Evolutionary conservation across 345 rosid genomes (phyloP), one percentile per base, ranked within the genome.

Genomic region (Lepidium sativum): DNA sequence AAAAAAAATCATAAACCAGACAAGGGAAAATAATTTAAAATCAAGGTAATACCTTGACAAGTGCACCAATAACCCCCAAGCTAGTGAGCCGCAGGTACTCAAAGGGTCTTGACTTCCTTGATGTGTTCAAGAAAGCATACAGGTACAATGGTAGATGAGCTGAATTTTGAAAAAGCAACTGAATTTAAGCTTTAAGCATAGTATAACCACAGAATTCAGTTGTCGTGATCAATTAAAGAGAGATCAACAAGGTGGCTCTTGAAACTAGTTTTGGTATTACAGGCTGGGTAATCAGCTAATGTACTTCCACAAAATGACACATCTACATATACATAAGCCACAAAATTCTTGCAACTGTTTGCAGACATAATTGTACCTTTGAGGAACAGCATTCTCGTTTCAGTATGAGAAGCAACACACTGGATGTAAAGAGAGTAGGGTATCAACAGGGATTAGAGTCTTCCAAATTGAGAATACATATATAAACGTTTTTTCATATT

Each of bases 21-120:
- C 0, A 23, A 29, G 4, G 25, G 11, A 21, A n/a, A 38, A 5
- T 51, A 50, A 31, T 10, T 38, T 4, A 48, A 9, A 32, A 50
- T 17, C 42, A 64, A n/a, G 54, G 51, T 16, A 37, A 25, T 75
- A 86, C 89, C 85, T 84, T 81, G 51, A 78, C 80, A 17, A 88
- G 70, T 27, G 86, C 81, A 25, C 80, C 83, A 41, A 86, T 78
- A 34, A 88, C 88, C 33, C 84, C 81, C 73, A 88, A 79, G 79
- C 87, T 79, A 67, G 79, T 72, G 42, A 83, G 67, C 40, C 90
- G 80, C 41, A 86, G 31, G 71, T 10, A 65, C 47, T 88, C 90
- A 67, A 75, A 74, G 65, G 82, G 50, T 70, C 41, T 73, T 11
- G 62, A 81, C 21, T 17, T 44, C 66, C 37, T 68, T 32, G 65